These are phyloP conservation scores for Phytopythium boreale DNA, from an alignment of 352 stramenopile species.

Conservation along the genomic window DNA sequence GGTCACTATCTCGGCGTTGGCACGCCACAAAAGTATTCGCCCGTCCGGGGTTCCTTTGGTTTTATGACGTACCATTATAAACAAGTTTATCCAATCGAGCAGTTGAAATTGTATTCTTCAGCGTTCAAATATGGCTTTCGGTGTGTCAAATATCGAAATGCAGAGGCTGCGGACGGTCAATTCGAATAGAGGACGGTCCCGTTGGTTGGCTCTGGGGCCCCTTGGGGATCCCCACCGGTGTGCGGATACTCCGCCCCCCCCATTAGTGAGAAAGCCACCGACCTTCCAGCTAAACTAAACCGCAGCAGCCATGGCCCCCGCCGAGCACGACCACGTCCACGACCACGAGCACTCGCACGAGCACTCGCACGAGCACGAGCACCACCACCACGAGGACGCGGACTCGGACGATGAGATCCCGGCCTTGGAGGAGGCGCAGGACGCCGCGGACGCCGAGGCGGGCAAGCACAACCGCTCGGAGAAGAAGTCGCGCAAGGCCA, in stretches of 20 bases:
- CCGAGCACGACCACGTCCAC: slow-evolving; percentile 40
- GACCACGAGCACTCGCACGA: slow-evolving; percentile 30
- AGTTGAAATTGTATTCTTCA: too few relatives aligned
- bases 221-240: too few relatives aligned
- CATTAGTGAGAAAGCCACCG: slow-evolving; percentile 1
- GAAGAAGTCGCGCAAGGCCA: slow-evolving; percentile 99
- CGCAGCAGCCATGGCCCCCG: slow-evolving; percentile 37
- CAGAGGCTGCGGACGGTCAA: neutral
- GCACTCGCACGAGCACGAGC: slow-evolving; percentile 37
- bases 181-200: neutral
- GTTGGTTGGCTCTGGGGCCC: neutral
- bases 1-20: neutral
- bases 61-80: too few relatives aligned
- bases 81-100: too few relatives aligned
- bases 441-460: slow-evolving; percentile 59
- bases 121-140: neutral
- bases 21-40: neutral
- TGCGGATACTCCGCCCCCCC: too few relatives aligned
- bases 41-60: too few relatives aligned
- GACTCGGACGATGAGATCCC: slow-evolving; percentile 85
- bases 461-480: slow-evolving; percentile 96
- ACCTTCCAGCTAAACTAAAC: neutral
- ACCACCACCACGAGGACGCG: slow-evolving; percentile 60
- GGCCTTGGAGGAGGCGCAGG: slow-evolving; percentile 68
- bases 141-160: neutral